Conservation (phyloP, 2,329 filamentous ascomycete species). For the Penicillium sp. region DNA sequence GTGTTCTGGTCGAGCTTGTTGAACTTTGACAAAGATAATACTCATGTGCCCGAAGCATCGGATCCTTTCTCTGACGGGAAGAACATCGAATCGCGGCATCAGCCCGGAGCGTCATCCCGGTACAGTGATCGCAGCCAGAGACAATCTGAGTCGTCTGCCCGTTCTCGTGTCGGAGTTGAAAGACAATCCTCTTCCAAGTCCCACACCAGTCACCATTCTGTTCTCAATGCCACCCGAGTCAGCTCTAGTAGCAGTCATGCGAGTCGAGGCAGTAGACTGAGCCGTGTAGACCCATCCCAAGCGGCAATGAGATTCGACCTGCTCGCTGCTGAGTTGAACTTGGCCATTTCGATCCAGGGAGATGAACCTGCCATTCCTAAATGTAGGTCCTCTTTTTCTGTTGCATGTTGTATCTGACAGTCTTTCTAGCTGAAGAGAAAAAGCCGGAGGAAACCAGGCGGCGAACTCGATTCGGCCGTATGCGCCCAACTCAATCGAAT, state of each 20-base stretch:
- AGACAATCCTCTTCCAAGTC: conserved; percentile 6
- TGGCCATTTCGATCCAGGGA: conserved; percentile 19
- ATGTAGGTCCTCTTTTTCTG: conserved; percentile 4
- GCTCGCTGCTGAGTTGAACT: conserved; percentile 23
- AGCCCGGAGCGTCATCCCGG: neutral
- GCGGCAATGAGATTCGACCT: conserved; percentile 33
- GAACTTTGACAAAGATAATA: neutral
- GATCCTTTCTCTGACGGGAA: conserved; percentile 25
- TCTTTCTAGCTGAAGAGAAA: neutral
- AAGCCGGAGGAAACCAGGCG: conserved; percentile 6
- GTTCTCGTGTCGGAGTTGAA: neutral
- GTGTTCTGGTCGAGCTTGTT: conserved; percentile 9
- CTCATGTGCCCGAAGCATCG: conserved; percentile 7
- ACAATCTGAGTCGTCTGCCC: neutral
- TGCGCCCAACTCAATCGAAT: conserved; percentile 39
- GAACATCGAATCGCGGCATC: conserved; percentile 1
- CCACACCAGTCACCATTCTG: conserved; percentile 8
- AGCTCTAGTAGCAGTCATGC: conserved; percentile 7
- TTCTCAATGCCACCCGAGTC: neutral
- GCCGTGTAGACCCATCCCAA: conserved; percentile 24
- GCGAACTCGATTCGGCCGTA: conserved; percentile 25
- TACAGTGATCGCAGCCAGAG: conserved; percentile 3
- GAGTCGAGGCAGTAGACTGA: conserved; percentile 16
- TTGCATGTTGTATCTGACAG: neutral
- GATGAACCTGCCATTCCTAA: conserved; percentile 2